phyloP scores from a whole-genome alignment of 148 eudicot genomes.

The Vaccinium myrtillus region DNA sequence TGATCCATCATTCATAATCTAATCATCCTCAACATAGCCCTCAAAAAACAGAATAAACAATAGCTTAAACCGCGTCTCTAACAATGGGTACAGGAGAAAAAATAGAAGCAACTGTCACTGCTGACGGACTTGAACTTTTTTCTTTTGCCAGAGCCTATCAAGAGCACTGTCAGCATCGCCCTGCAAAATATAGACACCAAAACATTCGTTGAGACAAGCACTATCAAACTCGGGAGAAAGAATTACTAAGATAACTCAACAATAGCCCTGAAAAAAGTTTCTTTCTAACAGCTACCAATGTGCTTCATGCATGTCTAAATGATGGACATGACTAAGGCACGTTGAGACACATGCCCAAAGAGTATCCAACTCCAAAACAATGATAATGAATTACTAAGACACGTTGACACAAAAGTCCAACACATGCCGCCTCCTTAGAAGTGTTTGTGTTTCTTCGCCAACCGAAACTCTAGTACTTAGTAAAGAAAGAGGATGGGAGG shows the following conservation, averaged over 20 bases:
- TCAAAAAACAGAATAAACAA: background rate
- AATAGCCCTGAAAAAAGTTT: background rate
- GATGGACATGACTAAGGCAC: background rate
- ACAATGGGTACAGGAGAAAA: background rate
- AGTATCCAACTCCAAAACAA: background rate
- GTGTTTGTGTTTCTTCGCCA: background rate
- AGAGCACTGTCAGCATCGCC: background rate
- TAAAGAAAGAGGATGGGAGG: background rate
- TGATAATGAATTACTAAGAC: background rate
- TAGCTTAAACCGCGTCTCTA: background rate
- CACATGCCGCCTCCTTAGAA: background rate
- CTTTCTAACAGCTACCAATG: background rate
- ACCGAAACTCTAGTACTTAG: background rate
- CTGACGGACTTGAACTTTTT: background rate
- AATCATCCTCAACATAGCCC: background rate
- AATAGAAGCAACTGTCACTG: background rate
- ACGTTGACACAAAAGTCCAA: background rate
- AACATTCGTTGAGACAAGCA: background rate
- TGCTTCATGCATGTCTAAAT: background rate
- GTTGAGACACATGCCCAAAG: background rate
- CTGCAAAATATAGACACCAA: background rate
- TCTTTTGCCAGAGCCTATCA: background rate
- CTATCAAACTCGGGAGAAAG: background rate
- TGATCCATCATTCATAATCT: background rate
- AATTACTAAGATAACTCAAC: background rate